Evolutionary conservation across 768 basidiomycete genomes (phyloP).

Genomic region (Gyrodon lividus): DNA sequence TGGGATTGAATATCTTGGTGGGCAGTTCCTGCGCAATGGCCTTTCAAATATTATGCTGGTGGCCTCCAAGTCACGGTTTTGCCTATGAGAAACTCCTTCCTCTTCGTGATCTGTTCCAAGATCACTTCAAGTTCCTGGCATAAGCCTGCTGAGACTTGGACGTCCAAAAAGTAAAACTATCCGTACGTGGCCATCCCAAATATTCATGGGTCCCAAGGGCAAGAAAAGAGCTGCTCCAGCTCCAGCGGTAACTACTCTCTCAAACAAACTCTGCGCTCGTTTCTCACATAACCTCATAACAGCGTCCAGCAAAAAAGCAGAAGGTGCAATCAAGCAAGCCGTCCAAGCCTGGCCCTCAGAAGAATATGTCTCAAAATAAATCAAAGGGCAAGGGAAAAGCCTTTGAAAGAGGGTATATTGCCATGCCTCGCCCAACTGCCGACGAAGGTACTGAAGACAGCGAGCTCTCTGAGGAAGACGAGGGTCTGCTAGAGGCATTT

Average conservation of each 20-base stretch:
- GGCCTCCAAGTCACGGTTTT: background rate
- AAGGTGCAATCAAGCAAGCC: conserved; percentile 43
- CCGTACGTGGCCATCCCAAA: background rate
- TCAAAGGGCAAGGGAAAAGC: conserved; percentile 58
- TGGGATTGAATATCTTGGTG: too few species aligned
- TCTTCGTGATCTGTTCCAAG: too few species aligned
- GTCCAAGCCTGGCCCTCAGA: conserved; percentile 15
- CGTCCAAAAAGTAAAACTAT: too few species aligned
- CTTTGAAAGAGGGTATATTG: conserved; percentile 56
- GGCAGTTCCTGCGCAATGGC: background rate
- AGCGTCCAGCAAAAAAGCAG: conserved; percentile 58
- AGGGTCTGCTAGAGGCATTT: conserved; percentile 64
- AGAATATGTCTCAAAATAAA: conserved; percentile 31
- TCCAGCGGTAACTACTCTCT: conserved; percentile 24
- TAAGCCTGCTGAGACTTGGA: too few species aligned
- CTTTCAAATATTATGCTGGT: too few species aligned
- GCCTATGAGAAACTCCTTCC: too few species aligned
- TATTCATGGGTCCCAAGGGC: conserved; percentile 28
- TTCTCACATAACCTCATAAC: conserved; percentile 3
- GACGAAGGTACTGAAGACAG: conserved; percentile 25
- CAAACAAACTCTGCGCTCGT: background rate
- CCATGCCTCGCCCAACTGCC: conserved; percentile 46
- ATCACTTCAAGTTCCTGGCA: too few species aligned
- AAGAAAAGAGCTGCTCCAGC: conserved; percentile 36
- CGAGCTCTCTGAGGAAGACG: conserved; percentile 67